A percentile compares a stretch with the other conserved stretches of the same genome.
These are phyloP conservation scores for Euphrasia arctica DNA, from an alignment of 305 asterid genomes.

Conservation along the genomic window DNA sequence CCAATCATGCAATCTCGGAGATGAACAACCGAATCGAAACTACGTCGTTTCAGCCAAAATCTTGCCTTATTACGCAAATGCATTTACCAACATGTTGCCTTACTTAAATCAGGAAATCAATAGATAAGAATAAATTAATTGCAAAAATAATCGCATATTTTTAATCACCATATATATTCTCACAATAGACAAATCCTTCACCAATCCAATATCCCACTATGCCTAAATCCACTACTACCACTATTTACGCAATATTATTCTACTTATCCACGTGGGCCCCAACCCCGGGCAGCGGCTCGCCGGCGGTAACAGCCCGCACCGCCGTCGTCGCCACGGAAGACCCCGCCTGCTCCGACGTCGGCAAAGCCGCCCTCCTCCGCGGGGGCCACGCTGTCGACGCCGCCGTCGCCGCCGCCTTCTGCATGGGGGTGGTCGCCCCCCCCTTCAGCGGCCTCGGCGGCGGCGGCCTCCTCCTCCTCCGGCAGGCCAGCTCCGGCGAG, in stretches of 20 bases:
- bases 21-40: too few relatives aligned
- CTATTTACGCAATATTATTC: neutral
- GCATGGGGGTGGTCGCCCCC: conserved; percentile 46
- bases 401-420: conserved; percentile 39
- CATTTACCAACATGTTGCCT: too few relatives aligned
- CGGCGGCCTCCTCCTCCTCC: conserved; percentile 40
- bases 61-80: too few relatives aligned
- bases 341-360: conserved; percentile 37
- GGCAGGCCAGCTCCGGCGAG: conserved; percentile 25
- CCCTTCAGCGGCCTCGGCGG: conserved; percentile 47
- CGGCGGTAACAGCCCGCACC: conserved; percentile 25
- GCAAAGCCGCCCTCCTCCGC: conserved; percentile 27
- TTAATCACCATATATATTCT: too few relatives aligned
- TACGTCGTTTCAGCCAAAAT: too few relatives aligned
- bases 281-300: conserved; percentile 16
- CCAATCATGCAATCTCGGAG: too few relatives aligned
- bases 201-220: neutral
- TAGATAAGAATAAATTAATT: too few relatives aligned
- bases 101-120: too few relatives aligned
- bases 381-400: conserved; percentile 51
- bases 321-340: conserved; percentile 44
- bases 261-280: neutral
- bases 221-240: neutral
- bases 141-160: too few relatives aligned
- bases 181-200: too few relatives aligned